Percentiles rank a stretch among this genome's conserved stretches.
phyloP scores from a whole-genome alignment of 331 rosid genomes.

The Stylosanthes scabra region DNA sequence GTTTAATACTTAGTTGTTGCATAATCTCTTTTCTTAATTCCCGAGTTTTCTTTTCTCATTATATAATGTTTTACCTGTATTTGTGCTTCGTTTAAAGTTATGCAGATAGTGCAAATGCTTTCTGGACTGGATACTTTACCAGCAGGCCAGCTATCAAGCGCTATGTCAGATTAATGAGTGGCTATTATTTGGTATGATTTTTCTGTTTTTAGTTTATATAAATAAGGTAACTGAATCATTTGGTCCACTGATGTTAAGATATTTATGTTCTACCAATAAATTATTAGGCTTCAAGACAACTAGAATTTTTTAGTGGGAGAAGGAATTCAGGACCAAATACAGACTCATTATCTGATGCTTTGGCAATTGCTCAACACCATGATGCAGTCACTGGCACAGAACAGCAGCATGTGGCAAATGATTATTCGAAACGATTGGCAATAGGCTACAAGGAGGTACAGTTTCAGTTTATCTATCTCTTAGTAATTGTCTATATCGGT shows the following conservation, averaged over 20 bases:
- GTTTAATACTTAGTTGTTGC: constrained; percentile 39
- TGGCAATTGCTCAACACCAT: constrained; percentile 68
- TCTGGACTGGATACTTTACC: constrained; percentile 98
- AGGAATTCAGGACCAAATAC: constrained; percentile 67
- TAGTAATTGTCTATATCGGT: constrained; percentile 21
- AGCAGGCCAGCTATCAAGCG: constrained; percentile 93
- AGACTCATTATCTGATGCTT: constrained; percentile 88
- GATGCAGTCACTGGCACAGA: constrained; percentile 70
- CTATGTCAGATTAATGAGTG: constrained; percentile 88
- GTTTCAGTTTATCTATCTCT: constrained; percentile 31
- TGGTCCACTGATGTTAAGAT: constrained; percentile 7
- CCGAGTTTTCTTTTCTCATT: neutral
- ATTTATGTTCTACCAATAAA: constrained; percentile 30
- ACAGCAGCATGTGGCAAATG: constrained; percentile 68
- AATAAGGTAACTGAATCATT: constrained; percentile 14
- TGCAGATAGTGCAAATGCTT: constrained; percentile 81
- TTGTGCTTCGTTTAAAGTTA: constrained; percentile 46
- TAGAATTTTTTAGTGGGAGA: constrained; percentile 79
- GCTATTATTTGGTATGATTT: constrained; percentile 85
- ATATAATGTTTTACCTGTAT: constrained; percentile 29
- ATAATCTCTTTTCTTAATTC: constrained; percentile 29
- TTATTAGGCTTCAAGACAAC: constrained; percentile 88
- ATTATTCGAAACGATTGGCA: constrained; percentile 63
- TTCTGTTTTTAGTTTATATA: constrained; percentile 37
- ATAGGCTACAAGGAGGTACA: constrained; percentile 63